These are phyloP conservation scores for Mycena pura DNA, from an alignment of 768 basidiomycete genomes.

Conservation along the genomic window DNA sequence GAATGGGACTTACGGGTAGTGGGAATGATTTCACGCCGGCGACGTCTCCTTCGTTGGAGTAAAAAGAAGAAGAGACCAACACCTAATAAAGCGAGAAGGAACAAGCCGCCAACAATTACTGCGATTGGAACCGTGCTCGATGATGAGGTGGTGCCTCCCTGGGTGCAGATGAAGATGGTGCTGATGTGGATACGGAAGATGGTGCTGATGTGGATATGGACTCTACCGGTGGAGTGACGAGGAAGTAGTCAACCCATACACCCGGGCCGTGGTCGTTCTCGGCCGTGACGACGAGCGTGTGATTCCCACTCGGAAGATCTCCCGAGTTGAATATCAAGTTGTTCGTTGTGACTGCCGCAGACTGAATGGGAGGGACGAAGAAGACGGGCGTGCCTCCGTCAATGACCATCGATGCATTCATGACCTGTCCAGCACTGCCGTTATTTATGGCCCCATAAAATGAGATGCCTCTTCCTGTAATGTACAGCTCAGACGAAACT, in stretches of 20 bases:
- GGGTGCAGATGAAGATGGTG: not conserved
- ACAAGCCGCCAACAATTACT: not conserved
- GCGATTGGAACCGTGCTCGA: not conserved
- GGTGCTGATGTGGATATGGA: not conserved
- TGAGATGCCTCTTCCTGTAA: slow-evolving; percentile 1
- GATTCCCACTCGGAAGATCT: not conserved
- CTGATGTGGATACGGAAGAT: not conserved
- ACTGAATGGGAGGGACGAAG: not conserved
- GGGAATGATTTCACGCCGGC: too few species aligned
- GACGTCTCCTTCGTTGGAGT: too few species aligned
- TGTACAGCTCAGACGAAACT: not conserved
- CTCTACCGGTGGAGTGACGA: not conserved
- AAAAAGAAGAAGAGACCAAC: too few species aligned
- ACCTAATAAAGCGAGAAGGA: too few species aligned
- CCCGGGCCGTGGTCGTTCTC: not conserved
- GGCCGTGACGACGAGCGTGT: slow-evolving; percentile 16
- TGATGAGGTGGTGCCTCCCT: too few species aligned
- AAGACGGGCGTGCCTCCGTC: slow-evolving; percentile 12
- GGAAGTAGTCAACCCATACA: slow-evolving; percentile 17
- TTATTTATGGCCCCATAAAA: slow-evolving; percentile 2
- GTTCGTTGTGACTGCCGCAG: not conserved
- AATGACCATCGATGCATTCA: slow-evolving; percentile 9
- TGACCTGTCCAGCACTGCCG: not conserved
- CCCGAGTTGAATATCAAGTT: slow-evolving; percentile 10
- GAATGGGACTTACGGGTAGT: too few species aligned